Evolutionary conservation across 108 stramenopile genomes (phyloP).

Genomic region (Cyclotella sp.): DNA sequence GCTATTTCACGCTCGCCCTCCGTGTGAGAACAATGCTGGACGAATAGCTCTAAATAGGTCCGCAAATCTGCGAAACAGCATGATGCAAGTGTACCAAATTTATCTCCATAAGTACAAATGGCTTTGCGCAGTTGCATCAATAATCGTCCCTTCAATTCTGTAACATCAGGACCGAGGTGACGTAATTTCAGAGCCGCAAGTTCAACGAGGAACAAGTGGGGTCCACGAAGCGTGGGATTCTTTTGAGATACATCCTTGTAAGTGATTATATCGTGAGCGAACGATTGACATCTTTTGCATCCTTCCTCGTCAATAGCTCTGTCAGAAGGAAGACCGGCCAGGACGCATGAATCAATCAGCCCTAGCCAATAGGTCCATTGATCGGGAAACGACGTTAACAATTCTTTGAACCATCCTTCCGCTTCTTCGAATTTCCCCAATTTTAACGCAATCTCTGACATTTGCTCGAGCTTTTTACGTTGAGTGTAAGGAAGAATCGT

Average conservation of each 20-base stretch:
- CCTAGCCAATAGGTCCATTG: constrained; percentile 83
- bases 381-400: constrained; percentile 62
- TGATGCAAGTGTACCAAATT: constrained; percentile 58
- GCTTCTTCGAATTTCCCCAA: constrained; percentile 55
- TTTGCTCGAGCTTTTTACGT: constrained; percentile 47
- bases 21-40: background rate
- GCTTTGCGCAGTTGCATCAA: constrained; percentile 30
- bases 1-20: constrained; percentile 6
- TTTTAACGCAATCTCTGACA: constrained; percentile 45
- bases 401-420: constrained; percentile 52
- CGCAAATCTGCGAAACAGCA: constrained; percentile 79
- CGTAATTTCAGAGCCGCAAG: constrained; percentile 48
- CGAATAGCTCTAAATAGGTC: constrained; percentile 44
- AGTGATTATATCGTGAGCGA: constrained; percentile 29
- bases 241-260: background rate
- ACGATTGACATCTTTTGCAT: constrained; percentile 32
- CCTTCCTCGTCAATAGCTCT: constrained; percentile 20
- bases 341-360: constrained; percentile 46
- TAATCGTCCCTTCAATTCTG: constrained; percentile 10
- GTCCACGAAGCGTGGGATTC: constrained; percentile 55
- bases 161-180: background rate
- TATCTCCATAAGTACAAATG: constrained; percentile 54
- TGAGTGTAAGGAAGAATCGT: constrained; percentile 52
- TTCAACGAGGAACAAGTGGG: constrained; percentile 65
- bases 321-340: background rate